phyloP scores from a whole-genome alignment of 2,329 filamentous ascomycete species.

The Ophiostoma populinum region DNA sequence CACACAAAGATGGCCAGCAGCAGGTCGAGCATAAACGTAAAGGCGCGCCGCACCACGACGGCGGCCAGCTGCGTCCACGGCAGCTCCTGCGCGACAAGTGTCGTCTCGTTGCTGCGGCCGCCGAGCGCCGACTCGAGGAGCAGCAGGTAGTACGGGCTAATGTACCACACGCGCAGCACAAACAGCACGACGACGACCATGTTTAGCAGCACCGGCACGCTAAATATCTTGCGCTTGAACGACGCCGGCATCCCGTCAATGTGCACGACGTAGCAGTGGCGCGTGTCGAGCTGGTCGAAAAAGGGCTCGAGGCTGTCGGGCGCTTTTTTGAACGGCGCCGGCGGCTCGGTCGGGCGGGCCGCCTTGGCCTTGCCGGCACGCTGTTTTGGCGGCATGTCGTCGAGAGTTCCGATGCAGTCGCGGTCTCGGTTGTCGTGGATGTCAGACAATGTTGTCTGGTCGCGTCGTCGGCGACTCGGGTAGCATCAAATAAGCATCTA shows the following conservation, averaged over 20 bases:
- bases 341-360: constrained; percentile 19
- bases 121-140: constrained; percentile 49
- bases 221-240: constrained; percentile 71
- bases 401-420: neutral
- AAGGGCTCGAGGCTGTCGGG: constrained; percentile 48
- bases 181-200: constrained; percentile 46
- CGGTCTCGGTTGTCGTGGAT: neutral
- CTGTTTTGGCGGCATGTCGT: constrained; percentile 5
- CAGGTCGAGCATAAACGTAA: constrained; percentile 60
- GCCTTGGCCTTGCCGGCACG: constrained; percentile 13
- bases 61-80: constrained; percentile 37
- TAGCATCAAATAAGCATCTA: too few species aligned
- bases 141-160: constrained; percentile 55
- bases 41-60: constrained; percentile 40
- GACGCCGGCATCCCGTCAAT: constrained; percentile 52
- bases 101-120: constrained; percentile 41
- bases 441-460: too few species aligned
- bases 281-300: constrained; percentile 44
- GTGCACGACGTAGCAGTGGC: constrained; percentile 70
- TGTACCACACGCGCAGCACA: constrained; percentile 47
- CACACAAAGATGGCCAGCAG: constrained; percentile 48
- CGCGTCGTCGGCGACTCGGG: too few species aligned
- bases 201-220: constrained; percentile 65
- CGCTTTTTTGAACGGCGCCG: constrained; percentile 50
- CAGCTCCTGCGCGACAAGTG: constrained; percentile 39